Evolutionary conservation across 2,329 filamentous ascomycete species (phyloP).

Genomic region (Arthroderma sp.): DNA sequence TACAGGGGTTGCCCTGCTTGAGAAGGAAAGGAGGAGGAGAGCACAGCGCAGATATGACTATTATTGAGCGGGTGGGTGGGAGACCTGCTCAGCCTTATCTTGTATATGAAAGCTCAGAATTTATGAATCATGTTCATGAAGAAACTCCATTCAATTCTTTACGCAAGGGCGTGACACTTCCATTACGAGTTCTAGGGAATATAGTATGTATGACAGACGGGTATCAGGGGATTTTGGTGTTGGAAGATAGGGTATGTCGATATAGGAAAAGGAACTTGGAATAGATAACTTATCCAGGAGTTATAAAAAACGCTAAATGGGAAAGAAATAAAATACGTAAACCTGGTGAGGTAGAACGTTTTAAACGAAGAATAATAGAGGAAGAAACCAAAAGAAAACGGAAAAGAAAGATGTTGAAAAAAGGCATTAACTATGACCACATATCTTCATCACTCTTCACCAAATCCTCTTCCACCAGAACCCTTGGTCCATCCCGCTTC

Average conservation of each 20-base stretch:
- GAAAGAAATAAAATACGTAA: not conserved
- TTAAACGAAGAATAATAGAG: not conserved
- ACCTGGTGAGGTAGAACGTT: not conserved
- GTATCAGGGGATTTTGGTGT: not conserved
- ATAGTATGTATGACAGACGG: not conserved
- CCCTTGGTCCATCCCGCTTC: slow-evolving; percentile 33
- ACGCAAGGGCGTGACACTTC: too few species aligned
- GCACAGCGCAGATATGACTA: slow-evolving; percentile 9
- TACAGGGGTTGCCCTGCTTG: slow-evolving; percentile 10
- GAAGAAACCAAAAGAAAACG: not conserved
- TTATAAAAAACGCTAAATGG: not conserved
- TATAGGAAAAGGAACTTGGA: not conserved
- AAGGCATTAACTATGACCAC: slow-evolving; percentile 22
- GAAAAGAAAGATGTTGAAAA: too few species aligned
- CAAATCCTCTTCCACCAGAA: slow-evolving; percentile 36
- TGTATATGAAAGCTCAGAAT: not conserved
- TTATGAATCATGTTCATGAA: not conserved
- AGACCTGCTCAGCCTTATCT: not conserved
- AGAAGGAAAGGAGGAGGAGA: slow-evolving; percentile 8
- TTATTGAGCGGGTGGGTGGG: not conserved
- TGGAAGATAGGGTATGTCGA: not conserved
- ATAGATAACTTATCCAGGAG: not conserved
- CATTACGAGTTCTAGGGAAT: too few species aligned
- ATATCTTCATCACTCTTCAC: slow-evolving; percentile 37
- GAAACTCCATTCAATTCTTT: not conserved